Evolutionary conservation across 345 rosid species (phyloP).

Genomic region (Murraya koenigii): DNA sequence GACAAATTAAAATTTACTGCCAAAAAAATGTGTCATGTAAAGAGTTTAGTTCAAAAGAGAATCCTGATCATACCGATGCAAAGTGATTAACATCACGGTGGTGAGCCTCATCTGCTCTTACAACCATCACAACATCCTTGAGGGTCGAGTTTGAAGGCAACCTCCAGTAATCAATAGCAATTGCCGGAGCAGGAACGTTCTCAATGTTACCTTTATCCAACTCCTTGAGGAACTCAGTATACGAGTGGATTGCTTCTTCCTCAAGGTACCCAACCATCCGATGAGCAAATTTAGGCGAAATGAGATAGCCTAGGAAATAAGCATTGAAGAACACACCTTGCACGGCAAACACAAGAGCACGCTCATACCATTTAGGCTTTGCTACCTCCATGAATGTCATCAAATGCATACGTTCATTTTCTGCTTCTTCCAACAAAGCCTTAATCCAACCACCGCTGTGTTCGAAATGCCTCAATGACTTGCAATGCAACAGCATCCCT

Average conservation of each 20-base stretch:
- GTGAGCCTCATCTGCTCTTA: slow-evolving; percentile 81
- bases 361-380: slow-evolving; percentile 70
- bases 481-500: slow-evolving; percentile 74
- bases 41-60: background rate
- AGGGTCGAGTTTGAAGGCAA: slow-evolving; percentile 55
- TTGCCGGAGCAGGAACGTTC: slow-evolving; percentile 81
- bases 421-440: slow-evolving; percentile 75
- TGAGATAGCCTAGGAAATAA: slow-evolving; percentile 61
- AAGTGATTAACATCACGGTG: slow-evolving; percentile 86
- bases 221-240: slow-evolving; percentile 80
- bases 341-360: slow-evolving; percentile 65
- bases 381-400: slow-evolving; percentile 92
- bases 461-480: slow-evolving; percentile 66
- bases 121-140: slow-evolving; percentile 62
- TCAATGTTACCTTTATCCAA: slow-evolving; percentile 70
- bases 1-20: background rate
- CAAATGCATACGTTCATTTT: slow-evolving; percentile 87
- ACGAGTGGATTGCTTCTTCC: slow-evolving; percentile 81
- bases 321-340: slow-evolving; percentile 82
- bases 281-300: slow-evolving; percentile 78
- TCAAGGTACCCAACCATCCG: slow-evolving; percentile 81
- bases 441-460: slow-evolving; percentile 89
- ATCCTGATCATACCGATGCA: slow-evolving; percentile 52
- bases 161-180: slow-evolving; percentile 81
- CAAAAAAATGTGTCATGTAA: too few relatives aligned